Base-by-base conservation (phyloP, 1,139 yeast genomes). In the Nadsonia starkeyi-henricii region DNA sequence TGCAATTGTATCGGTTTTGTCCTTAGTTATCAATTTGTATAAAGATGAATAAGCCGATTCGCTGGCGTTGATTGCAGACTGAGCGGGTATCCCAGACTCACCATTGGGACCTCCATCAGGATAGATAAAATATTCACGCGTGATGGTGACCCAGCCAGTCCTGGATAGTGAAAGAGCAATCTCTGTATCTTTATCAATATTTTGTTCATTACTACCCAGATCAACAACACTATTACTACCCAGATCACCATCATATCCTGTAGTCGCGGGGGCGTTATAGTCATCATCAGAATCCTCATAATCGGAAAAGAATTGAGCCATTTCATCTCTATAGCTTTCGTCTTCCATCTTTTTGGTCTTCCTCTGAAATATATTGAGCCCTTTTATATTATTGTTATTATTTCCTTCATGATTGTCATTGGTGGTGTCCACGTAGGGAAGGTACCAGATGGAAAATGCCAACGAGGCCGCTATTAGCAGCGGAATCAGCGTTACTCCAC, bases 401-500 rank as follows among this genome's bases (percentile, higher is more conserved):
- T 46, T 19, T 42, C 43, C n/a, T 42, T 46, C 39, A 42, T 42
- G 17, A 42, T 57, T 60, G 3, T 53, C 53, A 23, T 56, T 56
- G 4, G 55, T 56, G 7, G 48, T 48, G 20, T 58, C 62, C 3
- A 55, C 63, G 36, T 50, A 58, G 47, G 61, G 79, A 63, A 57
- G 65, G 65, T 52, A 67, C 56, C 57, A 55, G 43, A 50, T 52
- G 30, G 66, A 57, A 20, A 53, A 58, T 50, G 64, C 70, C 39
- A 53, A 58, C 47, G 74, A 55, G 0, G 63, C 55, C 1, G 70
- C 41, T 0, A 76, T 46, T 2, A 76, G 51, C 36, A 79, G 53
- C 0, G 95, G 95, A 19, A 85, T 61, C 53, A 88, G 75, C 0
- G 96, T 85, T 5, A 88, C 44, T 0, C 96, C 96, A 4, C 96